Evolutionary conservation across 192 early-diverging fungal species (phyloP).

Genomic region (Gonapodya sp.): DNA sequence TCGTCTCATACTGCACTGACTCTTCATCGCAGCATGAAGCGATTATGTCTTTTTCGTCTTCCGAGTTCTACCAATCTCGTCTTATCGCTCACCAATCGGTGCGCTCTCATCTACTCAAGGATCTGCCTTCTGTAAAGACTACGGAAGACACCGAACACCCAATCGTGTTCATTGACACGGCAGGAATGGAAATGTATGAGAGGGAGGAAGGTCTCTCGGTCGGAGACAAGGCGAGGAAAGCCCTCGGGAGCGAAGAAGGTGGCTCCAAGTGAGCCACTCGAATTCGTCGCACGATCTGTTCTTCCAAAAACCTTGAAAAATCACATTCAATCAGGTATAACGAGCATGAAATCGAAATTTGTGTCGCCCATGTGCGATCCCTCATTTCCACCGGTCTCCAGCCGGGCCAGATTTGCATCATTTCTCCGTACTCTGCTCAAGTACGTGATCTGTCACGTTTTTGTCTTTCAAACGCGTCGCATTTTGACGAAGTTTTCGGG

Average conservation of each 20-base stretch:
- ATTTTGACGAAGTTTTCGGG: too few relatives aligned
- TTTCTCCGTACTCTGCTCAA: conserved; percentile 80
- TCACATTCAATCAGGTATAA: too few relatives aligned
- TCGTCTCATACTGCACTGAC: too few relatives aligned
- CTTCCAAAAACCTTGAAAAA: too few relatives aligned
- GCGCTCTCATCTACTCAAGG: conserved; percentile 46
- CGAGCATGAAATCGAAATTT: conserved; percentile 62
- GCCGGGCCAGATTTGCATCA: conserved; percentile 64
- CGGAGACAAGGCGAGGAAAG: conserved; percentile 29
- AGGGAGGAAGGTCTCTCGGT: conserved; percentile 26
- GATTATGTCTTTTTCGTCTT: conserved; percentile 66
- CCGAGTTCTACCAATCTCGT: conserved; percentile 56
- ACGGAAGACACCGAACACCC: conserved; percentile 52
- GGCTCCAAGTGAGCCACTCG: conserved; percentile 7
- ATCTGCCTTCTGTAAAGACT: conserved; percentile 42
- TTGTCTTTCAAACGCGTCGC: not conserved
- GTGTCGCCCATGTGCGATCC: conserved; percentile 43
- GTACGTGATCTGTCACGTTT: conserved; percentile 34
- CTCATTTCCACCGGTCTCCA: conserved; percentile 55
- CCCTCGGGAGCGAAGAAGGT: conserved; percentile 22
- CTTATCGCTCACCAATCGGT: conserved; percentile 60
- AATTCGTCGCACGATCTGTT: too few relatives aligned
- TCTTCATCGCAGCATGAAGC: conserved; percentile 33
- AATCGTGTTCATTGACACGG: conserved; percentile 65
- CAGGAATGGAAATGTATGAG: conserved; percentile 31